These are phyloP conservation scores for Sonneratia alba DNA, from an alignment of 345 rosid species.

Conservation along the genomic window DNA sequence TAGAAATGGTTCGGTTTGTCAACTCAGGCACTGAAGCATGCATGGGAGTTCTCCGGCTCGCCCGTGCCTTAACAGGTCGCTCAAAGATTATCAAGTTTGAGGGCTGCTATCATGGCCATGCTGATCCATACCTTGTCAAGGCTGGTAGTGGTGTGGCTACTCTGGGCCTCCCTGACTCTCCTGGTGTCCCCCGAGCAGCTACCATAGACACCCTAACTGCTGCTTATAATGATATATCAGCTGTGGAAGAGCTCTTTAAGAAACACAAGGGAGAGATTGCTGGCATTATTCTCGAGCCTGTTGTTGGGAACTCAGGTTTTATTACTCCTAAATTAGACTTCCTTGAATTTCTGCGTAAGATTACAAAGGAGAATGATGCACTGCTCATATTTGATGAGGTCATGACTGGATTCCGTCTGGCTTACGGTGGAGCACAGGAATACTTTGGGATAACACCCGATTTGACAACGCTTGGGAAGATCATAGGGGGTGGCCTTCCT, in stretches of 20 bases:
- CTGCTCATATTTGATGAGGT: slow-evolving; percentile 88
- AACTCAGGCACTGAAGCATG: slow-evolving; percentile 95
- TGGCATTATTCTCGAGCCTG: slow-evolving; percentile 80
- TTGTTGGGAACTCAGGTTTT: slow-evolving; percentile 87
- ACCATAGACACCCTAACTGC: slow-evolving; percentile 73
- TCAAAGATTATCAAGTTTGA: slow-evolving; percentile 76
- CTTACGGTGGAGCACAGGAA: slow-evolving; percentile 94
- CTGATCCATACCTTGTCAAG: slow-evolving; percentile 86
- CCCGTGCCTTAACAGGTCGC: slow-evolving; percentile 75
- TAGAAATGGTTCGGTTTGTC: slow-evolving; percentile 92
- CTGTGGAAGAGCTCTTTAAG: slow-evolving; percentile 52
- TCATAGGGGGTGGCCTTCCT: slow-evolving; percentile 87
- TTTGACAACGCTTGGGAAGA: slow-evolving; percentile 77
- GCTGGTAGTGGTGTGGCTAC: slow-evolving; percentile 99
- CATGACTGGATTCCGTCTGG: slow-evolving; percentile 85
- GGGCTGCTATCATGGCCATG: slow-evolving; percentile 98
- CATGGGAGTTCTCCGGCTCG: slow-evolving; percentile 90
- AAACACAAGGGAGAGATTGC: slow-evolving; percentile 64
- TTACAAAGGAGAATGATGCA: slow-evolving; percentile 53
- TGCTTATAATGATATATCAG: slow-evolving; percentile 53
- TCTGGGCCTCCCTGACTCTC: slow-evolving; percentile 83
- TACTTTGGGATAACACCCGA: slow-evolving; percentile 77
- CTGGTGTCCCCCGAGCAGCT: slow-evolving; percentile 89
- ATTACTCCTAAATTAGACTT: slow-evolving; percentile 61
- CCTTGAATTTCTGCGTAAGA: slow-evolving; percentile 43